Evolutionary conservation across 2,329 filamentous ascomycete genomes (phyloP).

Genomic region (Cryphonectria naterciae): DNA sequence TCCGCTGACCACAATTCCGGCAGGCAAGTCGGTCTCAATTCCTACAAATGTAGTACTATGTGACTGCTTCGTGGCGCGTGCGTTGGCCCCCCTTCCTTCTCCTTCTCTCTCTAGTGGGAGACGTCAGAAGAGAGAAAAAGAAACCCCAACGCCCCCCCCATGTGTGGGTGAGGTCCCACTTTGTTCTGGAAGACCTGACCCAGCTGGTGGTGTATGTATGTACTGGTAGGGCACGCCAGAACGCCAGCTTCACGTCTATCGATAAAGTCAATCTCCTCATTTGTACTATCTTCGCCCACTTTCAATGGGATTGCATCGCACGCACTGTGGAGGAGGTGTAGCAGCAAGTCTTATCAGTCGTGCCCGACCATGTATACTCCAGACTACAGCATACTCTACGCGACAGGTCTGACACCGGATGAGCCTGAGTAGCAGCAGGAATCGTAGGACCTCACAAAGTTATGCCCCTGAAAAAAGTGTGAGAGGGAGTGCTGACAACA

Average conservation of each 20-base stretch:
- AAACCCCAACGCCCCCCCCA: background rate
- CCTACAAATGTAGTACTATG: background rate
- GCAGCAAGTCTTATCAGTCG: background rate
- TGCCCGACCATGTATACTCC: background rate
- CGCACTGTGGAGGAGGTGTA: background rate
- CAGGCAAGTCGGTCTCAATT: background rate
- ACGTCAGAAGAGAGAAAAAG: background rate
- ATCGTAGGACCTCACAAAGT: too few relatives aligned
- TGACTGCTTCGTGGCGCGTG: background rate
- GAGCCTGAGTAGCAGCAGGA: too few relatives aligned
- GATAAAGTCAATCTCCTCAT: background rate
- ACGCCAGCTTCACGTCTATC: background rate
- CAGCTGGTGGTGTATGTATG: background rate
- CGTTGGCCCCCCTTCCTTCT: background rate
- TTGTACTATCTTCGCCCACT: background rate
- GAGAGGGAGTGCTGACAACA: background rate
- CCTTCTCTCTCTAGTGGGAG: background rate
- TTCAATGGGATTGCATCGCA: background rate
- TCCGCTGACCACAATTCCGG: background rate
- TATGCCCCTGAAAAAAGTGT: too few relatives aligned
- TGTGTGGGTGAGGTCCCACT: constrained; percentile 1
- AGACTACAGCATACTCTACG: background rate
- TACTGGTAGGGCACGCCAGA: background rate
- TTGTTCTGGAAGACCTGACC: constrained; percentile 5
- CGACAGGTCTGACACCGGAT: background rate